Evolutionary conservation across 2,329 filamentous ascomycete genomes (phyloP).

Genomic region (Calonectria pauciramosa): DNA sequence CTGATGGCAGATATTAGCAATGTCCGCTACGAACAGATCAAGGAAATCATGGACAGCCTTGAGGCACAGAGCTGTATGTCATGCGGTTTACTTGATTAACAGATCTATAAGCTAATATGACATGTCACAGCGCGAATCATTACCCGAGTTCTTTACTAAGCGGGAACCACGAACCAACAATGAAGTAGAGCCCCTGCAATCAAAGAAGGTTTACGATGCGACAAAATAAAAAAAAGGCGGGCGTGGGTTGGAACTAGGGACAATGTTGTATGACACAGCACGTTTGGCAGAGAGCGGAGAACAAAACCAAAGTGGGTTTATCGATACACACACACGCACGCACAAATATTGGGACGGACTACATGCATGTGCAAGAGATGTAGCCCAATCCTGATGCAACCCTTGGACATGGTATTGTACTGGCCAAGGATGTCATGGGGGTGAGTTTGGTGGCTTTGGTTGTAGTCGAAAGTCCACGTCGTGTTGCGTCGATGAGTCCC

Average conservation of each 20-base stretch:
- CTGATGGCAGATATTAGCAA: constrained; percentile 97
- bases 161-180: constrained; percentile 9
- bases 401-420: neutral
- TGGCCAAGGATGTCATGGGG: neutral
- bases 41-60: constrained; percentile 85
- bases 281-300: neutral
- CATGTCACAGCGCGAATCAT: constrained; percentile 58
- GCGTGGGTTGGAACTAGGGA: neutral
- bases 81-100: neutral
- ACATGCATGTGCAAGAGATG: neutral
- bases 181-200: constrained; percentile 31
- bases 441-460: neutral
- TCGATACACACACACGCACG: neutral
- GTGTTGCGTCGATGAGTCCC: neutral
- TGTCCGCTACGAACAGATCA: constrained; percentile 85
- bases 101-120: constrained; percentile 16
- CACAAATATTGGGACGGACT: neutral
- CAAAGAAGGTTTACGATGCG: neutral
- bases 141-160: constrained; percentile 63
- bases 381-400: neutral
- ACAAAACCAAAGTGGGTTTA: neutral
- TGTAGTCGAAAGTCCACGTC: neutral
- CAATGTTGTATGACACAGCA: neutral
- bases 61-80: constrained; percentile 83
- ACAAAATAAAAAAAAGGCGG: neutral